Evolutionary conservation across 1,139 yeast species (phyloP).

Genomic region (Dujonia santamariae): DNA sequence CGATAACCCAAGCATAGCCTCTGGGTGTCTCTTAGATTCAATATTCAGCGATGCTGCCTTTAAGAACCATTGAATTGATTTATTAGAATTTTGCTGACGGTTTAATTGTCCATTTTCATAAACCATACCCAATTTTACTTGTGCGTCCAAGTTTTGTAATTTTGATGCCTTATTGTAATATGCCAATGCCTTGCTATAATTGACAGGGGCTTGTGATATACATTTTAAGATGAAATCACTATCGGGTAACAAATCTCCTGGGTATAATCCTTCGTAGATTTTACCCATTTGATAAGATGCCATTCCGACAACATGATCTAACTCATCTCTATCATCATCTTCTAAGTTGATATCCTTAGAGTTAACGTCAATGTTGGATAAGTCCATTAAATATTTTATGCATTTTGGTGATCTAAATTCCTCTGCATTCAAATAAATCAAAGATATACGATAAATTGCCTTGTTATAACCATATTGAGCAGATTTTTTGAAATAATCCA

Average conservation of each 20-base stretch:
- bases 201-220: constrained; percentile 40
- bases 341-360: constrained; percentile 30
- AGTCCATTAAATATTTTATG: constrained; percentile 35
- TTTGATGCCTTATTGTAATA: constrained; percentile 77
- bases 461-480: constrained; percentile 44
- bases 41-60: constrained; percentile 64
- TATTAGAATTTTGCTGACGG: constrained; percentile 61
- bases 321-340: constrained; percentile 39
- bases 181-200: constrained; percentile 61
- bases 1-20: constrained; percentile 84
- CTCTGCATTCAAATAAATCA: constrained; percentile 37
- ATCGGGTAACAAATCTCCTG: constrained; percentile 39
- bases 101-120: constrained; percentile 84
- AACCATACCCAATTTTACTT: constrained; percentile 80
- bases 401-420: constrained; percentile 33
- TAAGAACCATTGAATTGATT: constrained; percentile 87
- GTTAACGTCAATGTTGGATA: constrained; percentile 34
- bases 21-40: constrained; percentile 64
- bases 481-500: constrained; percentile 34
- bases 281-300: constrained; percentile 59
- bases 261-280: constrained; percentile 64
- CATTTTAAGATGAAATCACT: constrained; percentile 36
- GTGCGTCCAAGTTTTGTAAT: constrained; percentile 74
- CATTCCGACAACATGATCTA: constrained; percentile 41
- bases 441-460: constrained; percentile 42